phyloP scores from a whole-genome alignment of 495 filamentous ascomycete species.

The Aspergillus bertholletiae region DNA sequence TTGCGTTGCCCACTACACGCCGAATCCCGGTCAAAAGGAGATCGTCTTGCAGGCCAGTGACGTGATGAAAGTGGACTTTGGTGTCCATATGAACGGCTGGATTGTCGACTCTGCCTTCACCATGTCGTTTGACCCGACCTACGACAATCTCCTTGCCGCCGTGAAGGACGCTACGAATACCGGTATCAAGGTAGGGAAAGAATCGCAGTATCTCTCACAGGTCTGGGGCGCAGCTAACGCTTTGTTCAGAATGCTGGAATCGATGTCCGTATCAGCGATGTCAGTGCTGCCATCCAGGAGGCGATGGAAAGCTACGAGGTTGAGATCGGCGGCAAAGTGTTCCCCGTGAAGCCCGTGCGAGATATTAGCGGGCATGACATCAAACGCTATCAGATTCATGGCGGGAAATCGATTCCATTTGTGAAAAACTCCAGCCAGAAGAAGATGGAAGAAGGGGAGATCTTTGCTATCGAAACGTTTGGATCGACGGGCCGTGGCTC shows the following conservation, averaged over 20 bases:
- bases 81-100: conserved; percentile 61
- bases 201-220: not conserved
- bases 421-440: conserved; percentile 54
- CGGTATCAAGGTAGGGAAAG: conserved; percentile 44
- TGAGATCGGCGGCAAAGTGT: conserved; percentile 51
- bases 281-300: conserved; percentile 62
- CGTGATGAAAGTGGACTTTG: conserved; percentile 69
- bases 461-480: conserved; percentile 66
- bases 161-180: conserved; percentile 64
- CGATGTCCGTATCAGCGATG: conserved; percentile 58
- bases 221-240: conserved; percentile 5
- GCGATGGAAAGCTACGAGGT: conserved; percentile 67
- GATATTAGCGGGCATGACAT: conserved; percentile 60
- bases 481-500: conserved; percentile 56
- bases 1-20: conserved; percentile 60
- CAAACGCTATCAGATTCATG: conserved; percentile 56
- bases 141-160: conserved; percentile 57
- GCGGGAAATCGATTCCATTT: conserved; percentile 59
- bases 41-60: conserved; percentile 52
- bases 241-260: conserved; percentile 54
- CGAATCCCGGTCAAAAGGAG: conserved; percentile 59
- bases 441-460: conserved; percentile 66
- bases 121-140: conserved; percentile 56
- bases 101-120: conserved; percentile 67
- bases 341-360: conserved; percentile 57